These are phyloP conservation scores for Picea engelmannii DNA, from an alignment of 83 land plant genomes.

Conservation along the genomic window DNA sequence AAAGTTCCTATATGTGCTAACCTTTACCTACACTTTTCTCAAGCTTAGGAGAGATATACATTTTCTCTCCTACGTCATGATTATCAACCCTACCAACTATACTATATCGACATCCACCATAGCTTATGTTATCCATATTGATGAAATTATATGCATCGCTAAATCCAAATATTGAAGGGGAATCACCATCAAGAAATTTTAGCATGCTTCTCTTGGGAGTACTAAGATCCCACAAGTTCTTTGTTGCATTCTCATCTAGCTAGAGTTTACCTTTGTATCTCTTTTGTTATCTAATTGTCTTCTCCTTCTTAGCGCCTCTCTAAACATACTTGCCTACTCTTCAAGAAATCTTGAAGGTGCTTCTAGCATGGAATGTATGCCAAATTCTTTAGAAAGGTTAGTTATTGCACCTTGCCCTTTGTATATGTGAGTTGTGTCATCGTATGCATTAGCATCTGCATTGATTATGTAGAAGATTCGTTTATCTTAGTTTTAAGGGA, in stretches of 20 bases:
- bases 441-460: constrained; percentile 44
- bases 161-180: background rate
- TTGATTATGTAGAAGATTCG: background rate
- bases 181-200: background rate
- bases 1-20: background rate
- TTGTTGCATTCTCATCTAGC: too few species aligned
- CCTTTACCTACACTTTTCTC: background rate
- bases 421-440: constrained; percentile 36
- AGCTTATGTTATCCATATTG: too few species aligned
- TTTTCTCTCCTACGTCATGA: background rate
- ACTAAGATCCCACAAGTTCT: background rate
- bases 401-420: constrained; percentile 43
- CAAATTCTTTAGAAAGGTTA: constrained; percentile 28
- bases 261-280: background rate
- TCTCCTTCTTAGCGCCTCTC: constrained; percentile 19
- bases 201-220: background rate
- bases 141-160: background rate
- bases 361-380: background rate
- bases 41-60: background rate
- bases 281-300: constrained; percentile 14
- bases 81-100: background rate
- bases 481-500: too few species aligned
- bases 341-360: background rate
- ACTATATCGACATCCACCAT: background rate
- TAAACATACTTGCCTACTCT: constrained; percentile 11